A percentile compares a stretch with the other conserved stretches of the same genome.
These are phyloP conservation scores for Aspergillus homomorphus DNA, from an alignment of 495 filamentous ascomycete genomes.

Conservation along the genomic window DNA sequence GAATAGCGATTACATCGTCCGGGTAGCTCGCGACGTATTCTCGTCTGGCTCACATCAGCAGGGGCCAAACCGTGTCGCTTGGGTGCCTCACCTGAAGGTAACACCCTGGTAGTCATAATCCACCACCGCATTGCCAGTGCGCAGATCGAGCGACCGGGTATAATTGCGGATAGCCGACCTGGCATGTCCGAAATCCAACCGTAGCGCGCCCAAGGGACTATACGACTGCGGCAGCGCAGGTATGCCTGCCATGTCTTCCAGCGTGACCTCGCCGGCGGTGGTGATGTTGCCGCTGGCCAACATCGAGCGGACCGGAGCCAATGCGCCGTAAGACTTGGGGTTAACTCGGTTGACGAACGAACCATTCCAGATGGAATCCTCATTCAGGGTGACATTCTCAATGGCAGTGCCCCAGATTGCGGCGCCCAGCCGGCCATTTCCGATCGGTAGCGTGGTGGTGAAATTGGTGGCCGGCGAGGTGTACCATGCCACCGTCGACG, in stretches of 20 bases:
- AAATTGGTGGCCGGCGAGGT: not conserved
- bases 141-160: constrained; percentile 39
- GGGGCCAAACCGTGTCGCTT: no score
- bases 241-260: constrained; percentile 30
- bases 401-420: constrained; percentile 36
- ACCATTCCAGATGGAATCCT: constrained; percentile 48
- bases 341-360: constrained; percentile 36
- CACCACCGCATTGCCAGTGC: constrained; percentile 29
- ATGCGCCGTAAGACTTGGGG: constrained; percentile 19
- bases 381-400: constrained; percentile 43
- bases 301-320: constrained; percentile 28
- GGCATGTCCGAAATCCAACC: constrained; percentile 37
- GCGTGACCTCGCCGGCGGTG: constrained; percentile 28
- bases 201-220: constrained; percentile 34
- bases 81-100: constrained; percentile 32
- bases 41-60: constrained; percentile 7
- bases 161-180: constrained; percentile 9
- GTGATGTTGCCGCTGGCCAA: constrained; percentile 34
- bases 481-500: not conserved
- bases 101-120: constrained; percentile 29
- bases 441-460: constrained; percentile 27
- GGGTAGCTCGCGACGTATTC: constrained; percentile 30
- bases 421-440: constrained; percentile 46
- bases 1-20: constrained; percentile 33
- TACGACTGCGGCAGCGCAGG: constrained; percentile 32